Percentiles rank a stretch among this genome's conserved stretches.
Evolutionary conservation across 1,139 yeast genomes (phyloP).

Genomic region (Nakaseomyces bracarensis): DNA sequence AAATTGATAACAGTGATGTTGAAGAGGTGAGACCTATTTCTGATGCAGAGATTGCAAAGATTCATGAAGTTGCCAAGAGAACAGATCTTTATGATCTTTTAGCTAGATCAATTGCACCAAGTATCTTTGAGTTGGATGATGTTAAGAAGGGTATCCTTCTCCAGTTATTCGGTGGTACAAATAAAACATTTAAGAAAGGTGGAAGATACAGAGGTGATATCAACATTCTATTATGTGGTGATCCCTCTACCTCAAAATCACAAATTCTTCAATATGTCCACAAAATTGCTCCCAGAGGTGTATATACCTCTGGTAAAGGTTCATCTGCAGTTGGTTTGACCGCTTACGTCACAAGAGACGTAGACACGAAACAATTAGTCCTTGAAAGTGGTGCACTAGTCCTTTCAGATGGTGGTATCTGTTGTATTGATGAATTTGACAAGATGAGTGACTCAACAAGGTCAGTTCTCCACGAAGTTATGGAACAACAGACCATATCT

Average conservation of each 20-base stretch:
- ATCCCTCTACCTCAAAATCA: constrained; percentile 95
- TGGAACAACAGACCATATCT: constrained; percentile 98
- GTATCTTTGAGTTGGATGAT: constrained; percentile 91
- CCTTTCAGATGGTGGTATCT: constrained; percentile 94
- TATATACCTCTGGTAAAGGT: constrained; percentile 96
- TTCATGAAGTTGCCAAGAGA: constrained; percentile 54
- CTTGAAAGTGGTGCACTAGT: constrained; percentile 95
- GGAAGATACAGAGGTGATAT: constrained; percentile 96
- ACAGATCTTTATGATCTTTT: constrained; percentile 80
- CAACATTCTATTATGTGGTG: constrained; percentile 87
- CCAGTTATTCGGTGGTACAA: constrained; percentile 92
- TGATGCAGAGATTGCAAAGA: constrained; percentile 58
- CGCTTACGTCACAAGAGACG: constrained; percentile 90
- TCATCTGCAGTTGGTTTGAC: constrained; percentile 98
- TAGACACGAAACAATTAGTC: constrained; percentile 87
- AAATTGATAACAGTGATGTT: constrained; percentile 40
- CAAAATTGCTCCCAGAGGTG: constrained; percentile 95
- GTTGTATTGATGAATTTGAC: constrained; percentile 98
- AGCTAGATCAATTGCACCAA: constrained; percentile 89
- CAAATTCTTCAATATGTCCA: constrained; percentile 91
- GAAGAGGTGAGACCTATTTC: constrained; percentile 67
- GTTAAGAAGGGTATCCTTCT: constrained; percentile 89
- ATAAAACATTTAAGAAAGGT: constrained; percentile 80
- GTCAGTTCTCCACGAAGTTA: constrained; percentile 93
- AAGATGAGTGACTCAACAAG: constrained; percentile 93